Evolutionary conservation across 2,329 filamentous ascomycete genomes (phyloP), one percentile per base, ranked within the genome.

Genomic region (Pyrenophora seminiperda): DNA sequence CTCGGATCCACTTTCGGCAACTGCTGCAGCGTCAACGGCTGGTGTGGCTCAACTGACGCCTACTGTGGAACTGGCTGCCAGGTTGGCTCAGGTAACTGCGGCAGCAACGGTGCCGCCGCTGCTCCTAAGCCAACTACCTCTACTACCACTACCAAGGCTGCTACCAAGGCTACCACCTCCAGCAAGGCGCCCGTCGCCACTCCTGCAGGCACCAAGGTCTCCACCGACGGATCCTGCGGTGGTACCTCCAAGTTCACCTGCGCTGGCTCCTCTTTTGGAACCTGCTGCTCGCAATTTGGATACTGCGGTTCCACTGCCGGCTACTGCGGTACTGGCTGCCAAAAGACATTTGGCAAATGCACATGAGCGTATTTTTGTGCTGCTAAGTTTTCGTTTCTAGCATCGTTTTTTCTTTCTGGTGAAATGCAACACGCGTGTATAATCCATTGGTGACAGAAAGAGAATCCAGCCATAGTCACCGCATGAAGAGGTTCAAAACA

Each of bases 281-380:
- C 2, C 24, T 27, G 24, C 10, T 27, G 24, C 9, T 27, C 24
- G 7, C 24, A 27, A 9, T 27, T 11, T 10, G 13, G 10, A 4
- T 27, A 11, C 18, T 50, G 51, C 38, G 51, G 51, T 24, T 36
- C 24, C 4, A 48, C 43, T 2, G 20, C 32, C 11, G 43, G 18
- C 3, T 36, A 54, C 15, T 61, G 58, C 34, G 31, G 30, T 11
- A 38, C 38, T 31, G 59, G 46, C 22, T 61, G 58, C 34, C 58
- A 61, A 31, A 24, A 17, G 7, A 5, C 17, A 24, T 56, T 56
- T 30, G 53, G 53, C 3, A 42, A 33, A 27, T 56, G 53, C 33
- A 36, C 33, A 11, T 27, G 10, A 27, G 9, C 24, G 4, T 11
- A n/a, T 27, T 9, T 27, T 7, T 27, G 10, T 27, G 24, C 5